phyloP scores from a whole-genome alignment of 129 eudicot species.

The Pittosporum tobira region DNA sequence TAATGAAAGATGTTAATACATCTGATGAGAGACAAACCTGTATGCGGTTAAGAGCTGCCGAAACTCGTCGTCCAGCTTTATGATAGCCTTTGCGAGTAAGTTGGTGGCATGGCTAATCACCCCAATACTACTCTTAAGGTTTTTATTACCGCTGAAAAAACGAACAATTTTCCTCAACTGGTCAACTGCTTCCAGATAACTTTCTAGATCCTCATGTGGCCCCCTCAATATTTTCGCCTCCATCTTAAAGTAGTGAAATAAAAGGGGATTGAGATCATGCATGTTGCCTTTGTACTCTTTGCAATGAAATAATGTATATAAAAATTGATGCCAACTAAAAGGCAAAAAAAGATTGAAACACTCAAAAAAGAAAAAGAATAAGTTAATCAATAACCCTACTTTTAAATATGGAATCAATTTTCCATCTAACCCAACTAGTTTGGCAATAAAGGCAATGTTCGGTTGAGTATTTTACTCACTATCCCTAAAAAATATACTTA shows the following conservation, averaged over 20 bases:
- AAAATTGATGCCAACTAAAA: not conserved
- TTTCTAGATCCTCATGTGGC: conserved; percentile 88
- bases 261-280: not conserved
- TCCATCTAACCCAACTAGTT: too few relatives aligned
- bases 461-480: too few relatives aligned
- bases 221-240: conserved; percentile 76
- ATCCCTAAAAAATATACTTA: too few relatives aligned
- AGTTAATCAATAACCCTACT: not conserved
- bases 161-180: conserved; percentile 46
- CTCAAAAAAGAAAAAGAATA: not conserved
- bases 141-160: conserved; percentile 63
- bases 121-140: conserved; percentile 54
- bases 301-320: not conserved
- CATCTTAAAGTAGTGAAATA: conserved; percentile 36
- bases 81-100: conserved; percentile 58
- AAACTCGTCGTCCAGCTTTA: conserved; percentile 81
- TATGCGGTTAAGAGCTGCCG: conserved; percentile 42
- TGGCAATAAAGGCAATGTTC: too few relatives aligned
- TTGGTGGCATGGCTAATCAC: conserved; percentile 52
- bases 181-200: conserved; percentile 74
- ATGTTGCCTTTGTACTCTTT: not conserved
- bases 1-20: not conserved
- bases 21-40: conserved; percentile 36
- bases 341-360: not conserved
- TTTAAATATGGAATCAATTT: too few relatives aligned